A percentile compares a stretch with the other conserved stretches of the same genome.
Conservation (phyloP, 108 stramenopile genomes). For the Nitzschia palea region DNA sequence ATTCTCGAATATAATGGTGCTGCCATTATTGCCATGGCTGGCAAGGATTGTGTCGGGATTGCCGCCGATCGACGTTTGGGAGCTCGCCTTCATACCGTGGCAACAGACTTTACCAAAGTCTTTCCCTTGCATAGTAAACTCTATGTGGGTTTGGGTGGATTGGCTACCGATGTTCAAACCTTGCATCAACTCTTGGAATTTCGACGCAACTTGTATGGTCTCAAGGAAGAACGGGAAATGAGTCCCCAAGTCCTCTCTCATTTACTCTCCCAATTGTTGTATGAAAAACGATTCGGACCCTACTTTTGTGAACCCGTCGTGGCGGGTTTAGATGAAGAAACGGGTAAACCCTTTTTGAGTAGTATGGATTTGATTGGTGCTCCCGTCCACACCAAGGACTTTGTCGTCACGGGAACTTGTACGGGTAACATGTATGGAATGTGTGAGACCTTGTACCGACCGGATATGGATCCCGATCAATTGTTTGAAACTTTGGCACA, state of each 20-base stretch:
- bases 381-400: conserved; percentile 86
- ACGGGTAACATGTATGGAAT: conserved; percentile 97
- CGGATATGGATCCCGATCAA: conserved; percentile 93
- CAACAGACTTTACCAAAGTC: conserved; percentile 92
- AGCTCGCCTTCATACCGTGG: conserved; percentile 91
- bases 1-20: conserved; percentile 98
- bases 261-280: conserved; percentile 86
- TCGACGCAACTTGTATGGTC: conserved; percentile 89
- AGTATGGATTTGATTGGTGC: conserved; percentile 98
- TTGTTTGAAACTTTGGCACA: conserved; percentile 98
- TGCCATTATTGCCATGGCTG: conserved; percentile 98
- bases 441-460: conserved; percentile 96
- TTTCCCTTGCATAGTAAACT: conserved; percentile 92
- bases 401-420: conserved; percentile 97
- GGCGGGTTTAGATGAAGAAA: conserved; percentile 88
- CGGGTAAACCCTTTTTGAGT: conserved; percentile 87
- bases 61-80: conserved; percentile 95
- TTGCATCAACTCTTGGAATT: conserved; percentile 84
- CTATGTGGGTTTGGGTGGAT: conserved; percentile 94
- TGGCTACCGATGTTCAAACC: conserved; percentile 97
- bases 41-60: conserved; percentile 98
- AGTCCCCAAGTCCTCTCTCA: conserved; percentile 91
- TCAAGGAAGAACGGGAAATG: conserved; percentile 96
- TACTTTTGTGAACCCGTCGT: conserved; percentile 98
- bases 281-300: conserved; percentile 98